phyloP scores from a whole-genome alignment of 495 filamentous ascomycete species.

The Xylaria sp. region DNA sequence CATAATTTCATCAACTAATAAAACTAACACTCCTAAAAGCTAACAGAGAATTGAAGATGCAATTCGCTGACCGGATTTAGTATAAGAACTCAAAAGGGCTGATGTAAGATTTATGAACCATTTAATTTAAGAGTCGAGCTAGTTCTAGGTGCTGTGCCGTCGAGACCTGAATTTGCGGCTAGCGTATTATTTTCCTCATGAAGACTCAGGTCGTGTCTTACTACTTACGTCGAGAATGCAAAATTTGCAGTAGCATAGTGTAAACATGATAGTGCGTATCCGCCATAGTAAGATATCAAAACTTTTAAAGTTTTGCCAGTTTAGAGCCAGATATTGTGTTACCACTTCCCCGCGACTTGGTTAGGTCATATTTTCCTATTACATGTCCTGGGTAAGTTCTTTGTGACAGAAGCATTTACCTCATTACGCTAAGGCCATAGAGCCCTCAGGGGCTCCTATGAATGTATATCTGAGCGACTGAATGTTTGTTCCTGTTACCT shows the following conservation, averaged over 20 bases:
- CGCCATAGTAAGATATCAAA: neutral
- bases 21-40: neutral
- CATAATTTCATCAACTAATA: neutral
- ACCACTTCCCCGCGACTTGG: neutral
- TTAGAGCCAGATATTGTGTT: neutral
- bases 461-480: slow-evolving; percentile 40
- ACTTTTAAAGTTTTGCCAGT: neutral
- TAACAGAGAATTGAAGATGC: neutral
- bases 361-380: neutral
- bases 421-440: slow-evolving; percentile 15
- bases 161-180: neutral
- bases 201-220: neutral
- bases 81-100: neutral
- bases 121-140: neutral
- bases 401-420: neutral
- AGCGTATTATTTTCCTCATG: neutral
- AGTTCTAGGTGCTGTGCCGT: neutral
- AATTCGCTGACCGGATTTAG: neutral
- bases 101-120: neutral
- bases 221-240: neutral
- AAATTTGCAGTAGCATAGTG: neutral
- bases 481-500: slow-evolving; percentile 27
- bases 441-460: slow-evolving; percentile 36
- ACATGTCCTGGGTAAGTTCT: neutral
- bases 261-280: neutral